Conservation (phyloP, 495 filamentous ascomycete genomes). For the Bacidia rubella region DNA sequence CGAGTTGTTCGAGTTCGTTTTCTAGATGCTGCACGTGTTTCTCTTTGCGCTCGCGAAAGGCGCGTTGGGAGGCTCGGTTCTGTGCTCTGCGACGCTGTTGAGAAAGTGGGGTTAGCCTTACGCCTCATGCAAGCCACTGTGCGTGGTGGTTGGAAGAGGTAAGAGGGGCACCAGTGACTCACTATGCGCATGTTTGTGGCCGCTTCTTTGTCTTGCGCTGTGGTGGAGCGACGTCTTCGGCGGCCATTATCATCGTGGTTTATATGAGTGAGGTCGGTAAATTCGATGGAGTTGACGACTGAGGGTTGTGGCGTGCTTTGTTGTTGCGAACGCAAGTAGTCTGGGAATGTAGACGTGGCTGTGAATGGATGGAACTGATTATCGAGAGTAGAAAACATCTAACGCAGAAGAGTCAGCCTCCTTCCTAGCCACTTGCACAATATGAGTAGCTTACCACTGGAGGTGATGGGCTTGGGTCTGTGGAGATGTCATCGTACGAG, state of each 20-base stretch:
- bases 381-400: constrained; percentile 14
- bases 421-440: not conserved
- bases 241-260: constrained; percentile 14
- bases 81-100: constrained; percentile 41
- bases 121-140: not conserved
- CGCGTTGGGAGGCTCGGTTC: constrained; percentile 42
- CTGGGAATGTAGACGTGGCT: constrained; percentile 6
- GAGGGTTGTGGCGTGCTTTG: constrained; percentile 4
- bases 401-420: not conserved
- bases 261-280: constrained; percentile 19
- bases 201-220: constrained; percentile 18
- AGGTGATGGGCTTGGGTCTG: constrained; percentile 18
- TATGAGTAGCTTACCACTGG: constrained; percentile 12
- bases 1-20: constrained; percentile 24
- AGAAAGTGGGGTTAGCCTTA: constrained; percentile 4
- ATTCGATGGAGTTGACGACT: constrained; percentile 18
- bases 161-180: constrained; percentile 2
- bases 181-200: constrained; percentile 20
- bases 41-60: constrained; percentile 38
- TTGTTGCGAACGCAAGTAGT: constrained; percentile 11
- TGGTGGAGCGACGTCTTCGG: constrained; percentile 14
- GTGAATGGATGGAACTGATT: constrained; percentile 5
- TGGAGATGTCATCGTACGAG: constrained; percentile 17
- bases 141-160: no score
- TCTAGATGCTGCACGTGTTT: constrained; percentile 34